phyloP scores from a whole-genome alignment of 345 rosid genomes.

The Carallia brachiata region DNA sequence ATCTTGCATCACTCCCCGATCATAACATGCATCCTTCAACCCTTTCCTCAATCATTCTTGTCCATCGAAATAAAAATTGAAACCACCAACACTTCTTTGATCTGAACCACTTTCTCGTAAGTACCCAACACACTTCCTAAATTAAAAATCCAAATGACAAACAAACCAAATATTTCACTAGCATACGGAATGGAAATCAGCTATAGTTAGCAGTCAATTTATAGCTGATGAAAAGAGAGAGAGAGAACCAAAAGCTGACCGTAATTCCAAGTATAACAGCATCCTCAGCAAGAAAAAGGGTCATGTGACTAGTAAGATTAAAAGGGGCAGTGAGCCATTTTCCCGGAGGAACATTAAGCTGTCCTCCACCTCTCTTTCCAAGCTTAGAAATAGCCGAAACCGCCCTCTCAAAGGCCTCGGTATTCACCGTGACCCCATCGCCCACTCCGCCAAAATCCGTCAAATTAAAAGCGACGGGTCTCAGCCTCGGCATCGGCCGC shows the following conservation, averaged over 20 bases:
- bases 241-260: constrained; percentile 42
- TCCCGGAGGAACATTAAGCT: constrained; percentile 94
- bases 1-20: neutral
- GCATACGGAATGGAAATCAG: neutral
- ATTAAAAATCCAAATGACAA: too few species aligned
- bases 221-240: neutral
- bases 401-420: constrained; percentile 92
- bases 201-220: neutral
- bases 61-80: neutral
- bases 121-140: too few species aligned
- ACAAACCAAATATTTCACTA: too few species aligned
- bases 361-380: constrained; percentile 70
- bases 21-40: neutral
- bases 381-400: constrained; percentile 70
- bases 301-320: constrained; percentile 90
- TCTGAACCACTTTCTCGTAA: too few species aligned
- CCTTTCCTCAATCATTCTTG: neutral
- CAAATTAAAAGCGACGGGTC: constrained; percentile 68
- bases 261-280: constrained; percentile 77
- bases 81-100: too few species aligned
- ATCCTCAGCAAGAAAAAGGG: constrained; percentile 82
- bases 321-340: constrained; percentile 95
- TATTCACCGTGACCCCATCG: constrained; percentile 75
- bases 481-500: constrained; percentile 47
- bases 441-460: constrained; percentile 93